Base-by-base conservation (phyloP, 192 early-diverging fungal species). In the Globomyces pollinis-pini region DNA sequence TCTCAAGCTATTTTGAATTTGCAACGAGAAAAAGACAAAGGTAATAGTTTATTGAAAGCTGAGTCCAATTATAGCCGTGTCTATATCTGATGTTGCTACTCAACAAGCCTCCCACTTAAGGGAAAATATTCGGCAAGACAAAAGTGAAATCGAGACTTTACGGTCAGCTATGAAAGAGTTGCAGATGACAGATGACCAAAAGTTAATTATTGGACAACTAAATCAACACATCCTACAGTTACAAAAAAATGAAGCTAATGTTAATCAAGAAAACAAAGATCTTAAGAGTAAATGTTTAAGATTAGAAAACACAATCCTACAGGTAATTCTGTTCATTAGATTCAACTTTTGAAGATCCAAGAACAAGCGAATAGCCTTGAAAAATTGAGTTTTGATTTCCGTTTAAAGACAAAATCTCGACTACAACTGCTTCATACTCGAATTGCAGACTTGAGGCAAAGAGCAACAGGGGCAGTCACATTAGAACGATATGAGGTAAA, bases 151-250 rank as follows among this genome's bases (percentile, higher is more conserved):
- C 43, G 65, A 58, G 3, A 71, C 72, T 39, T 53, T 81, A 2
- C 61, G 68, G 5, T 66, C 71, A 8, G 62, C 73, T 9, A 51
- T 82, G 0, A 59, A 64, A 29, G 79, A 82, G 44, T 56, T 78
- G 30, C 80, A 82, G 53, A 74, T 78, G 71, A 64, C 74, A 62
- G 66, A 64, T 26, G 80, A 82, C 50, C 69, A 81, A 28, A 82
- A 76, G 41, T 65, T 82, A 12, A 31, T 81, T 20, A 81, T 82
- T 23, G 80, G 80, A 0, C 72, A 81, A 50, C 58, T 82, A 50
- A 71, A 82, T 52, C 66, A 82, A 24, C 69, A 82, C 36, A 82
- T 83, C 30, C 30, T 75, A 13, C 65, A 66, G 13, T 56, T 83
- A 5, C 74, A 82, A 74, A 56, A 74, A 49, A 64, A 65, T 35